Conservation (phyloP, 2,329 filamentous ascomycete genomes). For the Myriosclerotinia curreyana region DNA sequence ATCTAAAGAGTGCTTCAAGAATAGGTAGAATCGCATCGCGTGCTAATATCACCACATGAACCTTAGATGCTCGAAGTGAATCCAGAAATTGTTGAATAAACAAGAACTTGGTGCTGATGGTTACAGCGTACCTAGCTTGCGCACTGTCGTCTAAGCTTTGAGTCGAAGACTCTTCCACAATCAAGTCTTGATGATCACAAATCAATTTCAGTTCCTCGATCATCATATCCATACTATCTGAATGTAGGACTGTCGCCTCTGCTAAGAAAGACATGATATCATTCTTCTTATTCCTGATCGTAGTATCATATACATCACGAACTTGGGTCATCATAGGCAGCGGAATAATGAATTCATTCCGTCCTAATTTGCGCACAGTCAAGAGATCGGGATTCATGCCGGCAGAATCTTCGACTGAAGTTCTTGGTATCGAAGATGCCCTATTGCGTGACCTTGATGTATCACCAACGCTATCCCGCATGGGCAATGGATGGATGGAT, state of each 20-base stretch:
- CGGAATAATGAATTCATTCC: constrained; percentile 52
- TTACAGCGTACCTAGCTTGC: constrained; percentile 51
- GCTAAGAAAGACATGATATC: constrained; percentile 51
- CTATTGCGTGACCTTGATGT: constrained; percentile 6
- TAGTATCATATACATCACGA: constrained; percentile 52
- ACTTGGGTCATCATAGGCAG: constrained; percentile 55
- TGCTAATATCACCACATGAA: constrained; percentile 53
- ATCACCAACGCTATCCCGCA: constrained; percentile 15
- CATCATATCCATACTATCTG: constrained; percentile 47
- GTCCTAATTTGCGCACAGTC: constrained; percentile 28
- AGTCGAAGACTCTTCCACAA: constrained; percentile 45
- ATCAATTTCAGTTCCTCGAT: constrained; percentile 52
- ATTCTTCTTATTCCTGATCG: constrained; percentile 45
- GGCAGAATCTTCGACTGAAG: constrained; percentile 10
- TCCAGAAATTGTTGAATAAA: constrained; percentile 57
- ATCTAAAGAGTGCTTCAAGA: constrained; percentile 49
- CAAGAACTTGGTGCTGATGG: constrained; percentile 58
- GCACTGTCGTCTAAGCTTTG: constrained; percentile 42
- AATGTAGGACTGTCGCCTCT: constrained; percentile 29
- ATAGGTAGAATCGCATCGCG: constrained; percentile 51
- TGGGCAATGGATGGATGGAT: constrained; percentile 1
- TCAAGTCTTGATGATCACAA: constrained; percentile 57
- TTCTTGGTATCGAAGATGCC: constrained; percentile 8
- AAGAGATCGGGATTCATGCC: background rate
- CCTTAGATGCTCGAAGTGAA: constrained; percentile 44